These are phyloP conservation scores for Aspergillus ochraceus DNA, from an alignment of 2,329 filamentous ascomycete species.

Conservation along the genomic window DNA sequence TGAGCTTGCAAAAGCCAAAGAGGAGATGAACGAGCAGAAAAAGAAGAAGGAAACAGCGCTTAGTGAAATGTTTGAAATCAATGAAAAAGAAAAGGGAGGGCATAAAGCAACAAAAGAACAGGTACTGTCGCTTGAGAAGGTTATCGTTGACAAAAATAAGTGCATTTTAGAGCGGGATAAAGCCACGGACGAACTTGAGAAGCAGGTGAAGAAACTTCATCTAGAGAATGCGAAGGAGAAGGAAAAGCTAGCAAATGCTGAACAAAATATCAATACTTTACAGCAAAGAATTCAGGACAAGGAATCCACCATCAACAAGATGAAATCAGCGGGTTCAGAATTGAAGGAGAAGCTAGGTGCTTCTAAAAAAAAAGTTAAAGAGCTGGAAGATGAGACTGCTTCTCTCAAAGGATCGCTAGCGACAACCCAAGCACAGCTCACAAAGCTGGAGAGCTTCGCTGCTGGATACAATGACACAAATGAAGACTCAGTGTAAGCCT, in stretches of 20 bases:
- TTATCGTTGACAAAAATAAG: background rate
- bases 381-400: background rate
- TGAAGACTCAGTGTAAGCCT: background rate
- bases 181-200: background rate
- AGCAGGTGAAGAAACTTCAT: conserved; percentile 1
- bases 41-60: background rate
- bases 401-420: background rate
- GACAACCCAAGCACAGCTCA: background rate
- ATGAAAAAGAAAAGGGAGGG: background rate
- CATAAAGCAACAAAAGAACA: background rate
- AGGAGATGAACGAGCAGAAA: background rate
- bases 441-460: background rate
- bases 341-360: background rate
- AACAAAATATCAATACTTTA: background rate
- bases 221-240: background rate
- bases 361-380: background rate
- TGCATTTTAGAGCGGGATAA: background rate
- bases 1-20: background rate
- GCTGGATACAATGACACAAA: background rate
- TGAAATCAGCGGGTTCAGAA: background rate
- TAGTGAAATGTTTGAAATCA: background rate
- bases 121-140: background rate
- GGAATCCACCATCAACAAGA: background rate
- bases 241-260: background rate
- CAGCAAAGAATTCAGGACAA: background rate